Percentiles rank a stretch among this genome's conserved stretches.
phyloP scores from a whole-genome alignment of 148 eudicot genomes.

The Amaranthus hypochondriacus region DNA sequence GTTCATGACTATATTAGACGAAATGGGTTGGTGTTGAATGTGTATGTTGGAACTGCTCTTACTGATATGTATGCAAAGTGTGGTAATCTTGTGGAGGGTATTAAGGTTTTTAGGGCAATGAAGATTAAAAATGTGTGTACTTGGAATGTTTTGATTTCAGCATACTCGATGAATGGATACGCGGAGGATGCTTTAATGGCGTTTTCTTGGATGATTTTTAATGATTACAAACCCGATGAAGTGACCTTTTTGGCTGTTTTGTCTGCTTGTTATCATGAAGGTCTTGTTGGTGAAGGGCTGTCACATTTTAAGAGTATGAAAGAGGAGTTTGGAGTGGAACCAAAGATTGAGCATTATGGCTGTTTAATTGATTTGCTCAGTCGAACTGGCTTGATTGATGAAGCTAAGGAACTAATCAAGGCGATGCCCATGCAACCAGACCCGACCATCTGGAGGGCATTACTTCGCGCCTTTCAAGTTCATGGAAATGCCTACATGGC shows the following conservation, averaged over 20 bases:
- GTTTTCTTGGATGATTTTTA: constrained; percentile 35
- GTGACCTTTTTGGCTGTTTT: constrained; percentile 39
- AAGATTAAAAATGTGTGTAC: constrained; percentile 42
- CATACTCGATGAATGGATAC: constrained; percentile 37
- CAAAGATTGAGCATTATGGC: constrained; percentile 34
- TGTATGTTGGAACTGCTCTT: constrained; percentile 36
- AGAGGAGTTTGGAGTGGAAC: constrained; percentile 26
- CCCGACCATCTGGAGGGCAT: constrained; percentile 38
- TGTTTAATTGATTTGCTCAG: constrained; percentile 44
- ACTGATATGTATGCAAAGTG: constrained; percentile 62
- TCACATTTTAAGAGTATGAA: constrained; percentile 35
- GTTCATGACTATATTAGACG: constrained; percentile 32
- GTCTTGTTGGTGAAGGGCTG: constrained; percentile 30
- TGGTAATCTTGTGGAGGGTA: constrained; percentile 39
- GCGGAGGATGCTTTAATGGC: constrained; percentile 34
- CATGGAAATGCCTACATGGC: constrained; percentile 19
- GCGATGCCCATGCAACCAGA: constrained; percentile 27
- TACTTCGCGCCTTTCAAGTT: constrained; percentile 28
- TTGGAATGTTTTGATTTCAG: constrained; percentile 50
- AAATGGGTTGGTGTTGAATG: constrained; percentile 26
- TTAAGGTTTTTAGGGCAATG: constrained; percentile 30
- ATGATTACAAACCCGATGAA: constrained; percentile 35
- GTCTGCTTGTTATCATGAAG: constrained; percentile 37
- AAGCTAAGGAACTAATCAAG: constrained; percentile 29
- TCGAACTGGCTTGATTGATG: constrained; percentile 27